Evolutionary conservation across 2,329 filamentous ascomycete genomes (phyloP).

Genomic region (Apiospora kogelbergensis): DNA sequence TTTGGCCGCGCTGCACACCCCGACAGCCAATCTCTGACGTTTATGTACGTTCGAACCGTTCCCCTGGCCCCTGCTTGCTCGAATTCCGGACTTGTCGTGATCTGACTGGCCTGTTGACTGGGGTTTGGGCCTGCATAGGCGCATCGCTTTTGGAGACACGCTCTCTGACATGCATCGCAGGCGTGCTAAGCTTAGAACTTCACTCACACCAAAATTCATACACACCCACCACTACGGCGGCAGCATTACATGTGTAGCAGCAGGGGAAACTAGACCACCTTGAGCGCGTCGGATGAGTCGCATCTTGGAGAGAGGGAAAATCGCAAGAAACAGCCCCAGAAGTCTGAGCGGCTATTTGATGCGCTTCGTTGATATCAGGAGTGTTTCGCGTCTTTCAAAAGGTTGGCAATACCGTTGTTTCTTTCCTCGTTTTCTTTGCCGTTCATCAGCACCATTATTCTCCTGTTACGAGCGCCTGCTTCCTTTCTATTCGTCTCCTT

Average conservation of each 20-base stretch:
- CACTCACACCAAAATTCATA: not conserved
- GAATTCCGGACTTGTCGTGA: slow-evolving; percentile 24
- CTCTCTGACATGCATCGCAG: slow-evolving; percentile 5
- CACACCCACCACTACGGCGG: not conserved
- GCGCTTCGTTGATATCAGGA: slow-evolving; percentile 24
- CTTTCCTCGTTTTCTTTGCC: slow-evolving; percentile 9
- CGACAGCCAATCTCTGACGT: slow-evolving; percentile 14
- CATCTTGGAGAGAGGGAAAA: not conserved
- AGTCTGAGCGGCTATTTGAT: slow-evolving; percentile 19
- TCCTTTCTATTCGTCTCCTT: slow-evolving; percentile 12
- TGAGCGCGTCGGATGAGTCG: not conserved
- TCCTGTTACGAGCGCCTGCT: slow-evolving; percentile 12
- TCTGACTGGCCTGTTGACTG: slow-evolving; percentile 9
- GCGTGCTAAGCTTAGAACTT: slow-evolving; percentile 14
- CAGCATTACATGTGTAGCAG: not conserved
- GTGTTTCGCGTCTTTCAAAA: slow-evolving; percentile 18
- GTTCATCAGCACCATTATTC: slow-evolving; percentile 18
- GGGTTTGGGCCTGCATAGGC: slow-evolving; percentile 14
- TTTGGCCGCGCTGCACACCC: not conserved
- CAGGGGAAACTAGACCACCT: not conserved
- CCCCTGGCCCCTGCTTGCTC: not conserved
- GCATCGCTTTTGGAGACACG: slow-evolving; percentile 12
- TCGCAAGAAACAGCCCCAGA: slow-evolving; percentile 13
- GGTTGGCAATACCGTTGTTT: slow-evolving; percentile 13
- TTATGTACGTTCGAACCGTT: slow-evolving; percentile 2